Conservation (phyloP, 352 stramenopile species). For the Pythium utonaiense region DNA sequence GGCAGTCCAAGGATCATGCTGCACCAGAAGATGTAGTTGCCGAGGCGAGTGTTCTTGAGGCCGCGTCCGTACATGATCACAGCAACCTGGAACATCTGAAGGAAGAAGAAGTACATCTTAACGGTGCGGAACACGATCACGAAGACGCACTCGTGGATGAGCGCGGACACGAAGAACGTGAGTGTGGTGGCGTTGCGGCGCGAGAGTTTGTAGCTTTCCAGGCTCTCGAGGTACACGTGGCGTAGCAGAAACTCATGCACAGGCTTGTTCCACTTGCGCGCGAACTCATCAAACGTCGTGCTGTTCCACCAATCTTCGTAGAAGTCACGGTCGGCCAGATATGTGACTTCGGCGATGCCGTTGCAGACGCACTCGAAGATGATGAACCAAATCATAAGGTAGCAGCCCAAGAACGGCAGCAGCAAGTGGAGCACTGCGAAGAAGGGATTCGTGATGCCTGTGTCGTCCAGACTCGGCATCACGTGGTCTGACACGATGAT, state of each 20-base stretch:
- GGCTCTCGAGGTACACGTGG: slow-evolving; percentile 79
- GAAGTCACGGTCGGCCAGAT: slow-evolving; percentile 90
- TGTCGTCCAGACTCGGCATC: slow-evolving; percentile 75
- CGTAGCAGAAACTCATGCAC: slow-evolving; percentile 94
- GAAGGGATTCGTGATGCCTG: slow-evolving; percentile 45
- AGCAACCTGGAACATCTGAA: slow-evolving; percentile 94
- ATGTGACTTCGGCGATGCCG: slow-evolving; percentile 92
- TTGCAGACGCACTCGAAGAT: slow-evolving; percentile 98
- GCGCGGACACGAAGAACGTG: slow-evolving; percentile 93
- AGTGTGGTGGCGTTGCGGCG: slow-evolving; percentile 77
- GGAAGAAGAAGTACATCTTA: slow-evolving; percentile 90
- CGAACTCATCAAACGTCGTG: slow-evolving; percentile 89
- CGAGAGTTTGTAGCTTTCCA: slow-evolving; percentile 70
- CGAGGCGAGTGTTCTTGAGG: slow-evolving; percentile 63
- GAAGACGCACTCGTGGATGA: slow-evolving; percentile 95
- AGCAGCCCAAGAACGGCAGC: slow-evolving; percentile 92
- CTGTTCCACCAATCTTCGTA: slow-evolving; percentile 98
- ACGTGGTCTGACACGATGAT: slow-evolving; percentile 91
- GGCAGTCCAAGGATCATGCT: slow-evolving; percentile 72
- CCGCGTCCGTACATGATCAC: slow-evolving; percentile 83
- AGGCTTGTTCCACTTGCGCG: slow-evolving; percentile 96
- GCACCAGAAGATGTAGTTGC: slow-evolving; percentile 83
- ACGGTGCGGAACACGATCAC: slow-evolving; percentile 93
- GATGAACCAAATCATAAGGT: slow-evolving; percentile 95
- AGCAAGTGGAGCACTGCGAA: slow-evolving; percentile 80